Evolutionary conservation across 169 alveolate species (phyloP).

Genomic region (Babesia bigemina): DNA sequence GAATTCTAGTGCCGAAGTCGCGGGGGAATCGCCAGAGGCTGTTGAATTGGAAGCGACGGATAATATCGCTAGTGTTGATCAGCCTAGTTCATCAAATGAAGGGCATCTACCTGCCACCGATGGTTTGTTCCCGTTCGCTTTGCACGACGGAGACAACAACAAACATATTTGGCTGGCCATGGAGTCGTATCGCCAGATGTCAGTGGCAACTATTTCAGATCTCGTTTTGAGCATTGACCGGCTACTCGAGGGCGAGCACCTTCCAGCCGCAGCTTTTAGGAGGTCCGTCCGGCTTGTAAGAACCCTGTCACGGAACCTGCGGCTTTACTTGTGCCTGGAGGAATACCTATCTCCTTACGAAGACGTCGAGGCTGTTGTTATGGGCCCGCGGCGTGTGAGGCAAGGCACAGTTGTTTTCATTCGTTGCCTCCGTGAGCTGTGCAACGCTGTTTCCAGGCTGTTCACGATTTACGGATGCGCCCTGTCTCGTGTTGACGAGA

Average conservation of each 20-base stretch:
- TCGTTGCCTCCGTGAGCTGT: conserved; percentile 23
- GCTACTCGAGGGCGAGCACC: not conserved
- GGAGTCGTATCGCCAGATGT: conserved; percentile 20
- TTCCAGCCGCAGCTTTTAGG: not conserved
- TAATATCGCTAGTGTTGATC: too few species aligned
- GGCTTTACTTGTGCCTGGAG: conserved; percentile 57
- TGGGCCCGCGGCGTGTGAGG: not conserved
- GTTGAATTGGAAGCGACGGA: not conserved
- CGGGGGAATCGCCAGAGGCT: not conserved
- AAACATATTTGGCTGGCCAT: conserved; percentile 14
- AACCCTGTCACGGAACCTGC: conserved; percentile 3
- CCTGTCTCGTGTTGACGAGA: conserved; percentile 1
- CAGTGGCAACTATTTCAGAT: conserved; percentile 10
- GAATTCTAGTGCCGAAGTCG: not conserved
- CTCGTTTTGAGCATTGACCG: not conserved
- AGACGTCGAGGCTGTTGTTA: not conserved
- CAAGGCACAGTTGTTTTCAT: conserved; percentile 14
- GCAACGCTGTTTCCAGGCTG: not conserved
- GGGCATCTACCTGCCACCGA: not conserved
- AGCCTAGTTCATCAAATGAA: not conserved
- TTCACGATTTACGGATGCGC: conserved; percentile 6
- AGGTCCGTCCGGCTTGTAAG: not conserved
- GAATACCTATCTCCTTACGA: conserved; percentile 47
- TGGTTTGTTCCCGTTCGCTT: not conserved
- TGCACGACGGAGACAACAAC: not conserved